Conservation (phyloP, 2,329 filamentous ascomycete species). For the Immersiporthe knoxdaviesiana region DNA sequence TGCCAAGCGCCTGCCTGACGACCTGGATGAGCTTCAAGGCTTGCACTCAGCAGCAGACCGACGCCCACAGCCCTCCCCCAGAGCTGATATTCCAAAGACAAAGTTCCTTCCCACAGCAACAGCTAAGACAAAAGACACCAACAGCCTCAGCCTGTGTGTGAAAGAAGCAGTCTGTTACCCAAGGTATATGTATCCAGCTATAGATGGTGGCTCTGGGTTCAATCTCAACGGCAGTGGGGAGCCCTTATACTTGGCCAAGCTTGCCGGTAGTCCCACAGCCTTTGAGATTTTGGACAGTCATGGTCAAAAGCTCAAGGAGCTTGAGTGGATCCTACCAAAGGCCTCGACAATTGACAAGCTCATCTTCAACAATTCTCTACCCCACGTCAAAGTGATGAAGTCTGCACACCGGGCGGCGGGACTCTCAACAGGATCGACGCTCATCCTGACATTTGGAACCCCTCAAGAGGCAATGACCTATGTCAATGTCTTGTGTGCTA, state of each 20-base stretch:
- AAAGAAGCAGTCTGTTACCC: conserved; percentile 23
- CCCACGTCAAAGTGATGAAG: conserved; percentile 16
- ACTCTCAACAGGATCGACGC: not conserved
- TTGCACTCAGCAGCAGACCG: conserved; percentile 8
- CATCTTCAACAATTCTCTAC: not conserved
- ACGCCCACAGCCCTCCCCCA: not conserved
- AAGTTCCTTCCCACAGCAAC: not conserved
- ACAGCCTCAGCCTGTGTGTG: conserved; percentile 2
- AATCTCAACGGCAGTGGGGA: conserved; percentile 2
- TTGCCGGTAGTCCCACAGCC: no score
- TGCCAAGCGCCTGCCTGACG: conserved; percentile 10
- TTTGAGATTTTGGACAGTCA: conserved; percentile 16
- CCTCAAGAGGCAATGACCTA: conserved; percentile 20
- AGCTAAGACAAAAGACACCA: not conserved
- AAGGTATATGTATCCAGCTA: conserved; percentile 15
- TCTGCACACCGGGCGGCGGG: not conserved
- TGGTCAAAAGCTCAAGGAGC: not conserved
- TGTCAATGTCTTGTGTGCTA: not conserved
- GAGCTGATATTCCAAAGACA: conserved; percentile 19
- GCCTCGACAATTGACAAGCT: conserved; percentile 10
- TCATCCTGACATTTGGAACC: conserved; percentile 21
- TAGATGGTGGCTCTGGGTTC: not conserved
- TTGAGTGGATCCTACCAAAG: conserved; percentile 24
- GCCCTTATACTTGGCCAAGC: conserved; percentile 1
- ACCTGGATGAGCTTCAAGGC: conserved; percentile 2